Conservation (phyloP, 2,329 filamentous ascomycete genomes). For the Fusarium sp. region DNA sequence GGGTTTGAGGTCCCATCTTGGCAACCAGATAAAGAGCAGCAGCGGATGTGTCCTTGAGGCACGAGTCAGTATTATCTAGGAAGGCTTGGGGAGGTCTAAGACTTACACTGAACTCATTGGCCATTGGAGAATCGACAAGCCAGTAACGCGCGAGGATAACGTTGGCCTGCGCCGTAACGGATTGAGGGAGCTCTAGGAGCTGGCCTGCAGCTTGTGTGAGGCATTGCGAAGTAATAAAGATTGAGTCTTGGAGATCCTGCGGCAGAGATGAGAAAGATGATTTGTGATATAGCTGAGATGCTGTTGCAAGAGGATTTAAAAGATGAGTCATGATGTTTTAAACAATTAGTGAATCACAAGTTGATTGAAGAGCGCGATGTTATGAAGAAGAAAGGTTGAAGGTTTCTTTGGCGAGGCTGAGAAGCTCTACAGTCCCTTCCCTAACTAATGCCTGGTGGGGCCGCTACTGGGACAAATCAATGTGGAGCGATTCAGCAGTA, state of each 20-base stretch:
- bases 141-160: constrained; percentile 86
- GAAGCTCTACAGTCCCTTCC: constrained; percentile 16
- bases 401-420: constrained; percentile 39
- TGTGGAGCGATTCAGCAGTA: constrained; percentile 8
- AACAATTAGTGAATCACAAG: neutral
- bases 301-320: constrained; percentile 77
- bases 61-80: constrained; percentile 12
- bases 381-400: constrained; percentile 14
- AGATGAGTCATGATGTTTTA: constrained; percentile 66
- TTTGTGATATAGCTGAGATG: constrained; percentile 73
- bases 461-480: constrained; percentile 21
- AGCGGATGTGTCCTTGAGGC: constrained; percentile 78
- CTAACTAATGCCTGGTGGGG: constrained; percentile 20
- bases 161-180: constrained; percentile 86
- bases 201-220: constrained; percentile 84
- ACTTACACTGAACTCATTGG: constrained; percentile 67
- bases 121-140: constrained; percentile 68
- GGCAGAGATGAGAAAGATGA: constrained; percentile 70
- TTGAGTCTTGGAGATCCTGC: constrained; percentile 74
- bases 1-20: constrained; percentile 83
- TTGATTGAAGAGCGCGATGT: neutral
- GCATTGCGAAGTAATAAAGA: constrained; percentile 77
- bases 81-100: neutral
- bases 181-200: constrained; percentile 85
- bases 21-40: constrained; percentile 83